phyloP scores from a whole-genome alignment of 352 stramenopile species.

The Hyaloperonospora arabidopsidis region DNA sequence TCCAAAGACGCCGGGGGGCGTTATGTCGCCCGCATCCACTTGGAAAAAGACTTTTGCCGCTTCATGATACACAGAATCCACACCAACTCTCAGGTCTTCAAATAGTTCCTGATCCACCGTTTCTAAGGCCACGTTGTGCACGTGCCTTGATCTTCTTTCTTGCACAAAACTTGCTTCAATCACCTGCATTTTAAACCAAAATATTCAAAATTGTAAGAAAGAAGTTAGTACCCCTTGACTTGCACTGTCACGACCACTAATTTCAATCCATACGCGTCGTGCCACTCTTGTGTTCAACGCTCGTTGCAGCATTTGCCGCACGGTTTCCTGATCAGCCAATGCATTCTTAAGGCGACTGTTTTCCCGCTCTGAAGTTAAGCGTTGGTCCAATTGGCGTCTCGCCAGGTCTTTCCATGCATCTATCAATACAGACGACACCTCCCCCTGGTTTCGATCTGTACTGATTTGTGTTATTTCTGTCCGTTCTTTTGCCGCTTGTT shows the following conservation, averaged over 20 bases:
- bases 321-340: constrained; percentile 27
- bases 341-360: constrained; percentile 24
- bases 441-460: not conserved
- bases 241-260: not conserved
- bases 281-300: constrained; percentile 29
- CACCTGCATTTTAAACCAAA: constrained; percentile 8
- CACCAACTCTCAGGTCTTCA: constrained; percentile 21
- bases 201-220: constrained; percentile 1
- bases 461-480: not conserved
- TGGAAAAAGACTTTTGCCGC: constrained; percentile 29
- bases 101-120: constrained; percentile 27
- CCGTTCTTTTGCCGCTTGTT: constrained; percentile 9
- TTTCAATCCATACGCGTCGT: constrained; percentile 13
- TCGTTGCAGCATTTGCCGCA: constrained; percentile 27
- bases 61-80: constrained; percentile 38
- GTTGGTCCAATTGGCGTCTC: constrained; percentile 27
- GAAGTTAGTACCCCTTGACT: not conserved
- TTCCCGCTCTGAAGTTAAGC: constrained; percentile 25
- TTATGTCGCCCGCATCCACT: constrained; percentile 9
- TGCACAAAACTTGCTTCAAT: constrained; percentile 24
- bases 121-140: constrained; percentile 22
- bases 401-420: constrained; percentile 28
- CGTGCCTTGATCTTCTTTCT: constrained; percentile 22
- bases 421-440: constrained; percentile 8
- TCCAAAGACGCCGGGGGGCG: constrained; percentile 30